A percentile compares a stretch with the other conserved stretches of the same genome.
These are phyloP conservation scores for Sporobolomyces pararoseus DNA, from an alignment of 768 basidiomycete genomes.

Conservation along the genomic window DNA sequence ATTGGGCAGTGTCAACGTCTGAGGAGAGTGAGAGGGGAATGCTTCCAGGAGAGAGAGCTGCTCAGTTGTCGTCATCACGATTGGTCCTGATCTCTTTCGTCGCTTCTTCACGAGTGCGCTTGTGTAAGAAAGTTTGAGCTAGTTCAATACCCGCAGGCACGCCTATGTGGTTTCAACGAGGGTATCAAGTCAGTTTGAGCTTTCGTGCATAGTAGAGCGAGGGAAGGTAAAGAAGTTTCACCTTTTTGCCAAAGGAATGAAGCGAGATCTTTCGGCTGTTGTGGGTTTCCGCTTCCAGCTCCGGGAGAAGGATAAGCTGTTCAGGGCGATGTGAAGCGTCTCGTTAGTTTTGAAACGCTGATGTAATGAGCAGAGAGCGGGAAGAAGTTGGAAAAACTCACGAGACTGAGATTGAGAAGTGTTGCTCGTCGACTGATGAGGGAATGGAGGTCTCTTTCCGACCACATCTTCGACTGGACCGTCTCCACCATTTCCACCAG, in stretches of 20 bases:
- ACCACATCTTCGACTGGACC: slow-evolving; percentile 52
- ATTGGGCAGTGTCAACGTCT: too few relatives aligned
- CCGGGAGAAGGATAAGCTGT: slow-evolving; percentile 7
- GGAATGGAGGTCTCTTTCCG: not conserved
- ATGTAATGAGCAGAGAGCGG: too few relatives aligned
- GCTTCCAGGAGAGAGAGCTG: too few relatives aligned
- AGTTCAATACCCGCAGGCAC: slow-evolving; percentile 6
- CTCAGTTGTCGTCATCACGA: too few relatives aligned
- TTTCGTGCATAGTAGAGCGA: not conserved
- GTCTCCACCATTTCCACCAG: not conserved
- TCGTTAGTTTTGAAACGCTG: not conserved
- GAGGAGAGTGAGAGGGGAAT: too few relatives aligned
- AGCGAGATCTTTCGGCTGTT: slow-evolving; percentile 13
- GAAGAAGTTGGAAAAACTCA: not conserved
- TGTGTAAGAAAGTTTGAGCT: slow-evolving; percentile 11
- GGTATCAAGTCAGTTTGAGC: not conserved
- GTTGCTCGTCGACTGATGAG: slow-evolving; percentile 70
- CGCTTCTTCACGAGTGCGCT: not conserved
- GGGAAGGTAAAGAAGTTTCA: not conserved
- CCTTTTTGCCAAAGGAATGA: slow-evolving; percentile 23
- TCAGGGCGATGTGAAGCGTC: not conserved
- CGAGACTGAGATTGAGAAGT: slow-evolving; percentile 59
- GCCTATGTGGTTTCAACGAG: not conserved
- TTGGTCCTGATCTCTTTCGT: slow-evolving; percentile 4
- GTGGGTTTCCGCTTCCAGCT: not conserved